phyloP scores from a whole-genome alignment of 306 rosid species.

The Dryas alaskensis region DNA sequence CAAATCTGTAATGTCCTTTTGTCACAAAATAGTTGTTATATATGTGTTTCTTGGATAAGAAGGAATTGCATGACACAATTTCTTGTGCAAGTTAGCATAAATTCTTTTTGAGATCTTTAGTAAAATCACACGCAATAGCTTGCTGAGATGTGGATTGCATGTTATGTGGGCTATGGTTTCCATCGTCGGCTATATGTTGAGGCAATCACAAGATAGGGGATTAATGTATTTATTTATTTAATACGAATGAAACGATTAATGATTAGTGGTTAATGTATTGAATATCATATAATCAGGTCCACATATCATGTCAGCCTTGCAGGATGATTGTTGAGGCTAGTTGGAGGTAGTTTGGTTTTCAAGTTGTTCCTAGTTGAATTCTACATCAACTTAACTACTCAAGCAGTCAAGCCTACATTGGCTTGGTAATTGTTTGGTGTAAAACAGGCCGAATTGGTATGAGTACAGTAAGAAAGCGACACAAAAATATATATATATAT shows the following conservation, averaged over 20 bases:
- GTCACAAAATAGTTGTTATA: neutral
- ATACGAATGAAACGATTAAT: neutral
- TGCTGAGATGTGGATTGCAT: neutral
- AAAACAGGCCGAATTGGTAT: too few relatives aligned
- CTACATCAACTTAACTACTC: too few relatives aligned
- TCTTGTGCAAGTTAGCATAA: neutral
- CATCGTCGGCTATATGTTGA: neutral
- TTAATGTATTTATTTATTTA: neutral
- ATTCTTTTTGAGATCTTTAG: neutral
- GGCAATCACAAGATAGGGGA: constrained; percentile 1
- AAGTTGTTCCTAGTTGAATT: neutral
- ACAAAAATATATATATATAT: too few relatives aligned
- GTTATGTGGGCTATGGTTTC: neutral
- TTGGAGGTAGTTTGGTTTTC: neutral
- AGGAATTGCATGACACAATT: constrained; percentile 3
- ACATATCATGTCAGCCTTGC: neutral
- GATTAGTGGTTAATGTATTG: neutral
- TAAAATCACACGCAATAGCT: constrained; percentile 6
- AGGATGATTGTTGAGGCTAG: neutral
- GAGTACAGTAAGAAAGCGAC: too few relatives aligned
- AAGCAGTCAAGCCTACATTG: too few relatives aligned
- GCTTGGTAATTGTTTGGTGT: too few relatives aligned
- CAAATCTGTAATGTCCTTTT: too few relatives aligned
- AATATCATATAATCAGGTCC: neutral
- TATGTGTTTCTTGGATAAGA: neutral